Evolutionary conservation across 1,284 basidiomycete species (phyloP).

Genomic region (Sanghuangporus baumii): DNA sequence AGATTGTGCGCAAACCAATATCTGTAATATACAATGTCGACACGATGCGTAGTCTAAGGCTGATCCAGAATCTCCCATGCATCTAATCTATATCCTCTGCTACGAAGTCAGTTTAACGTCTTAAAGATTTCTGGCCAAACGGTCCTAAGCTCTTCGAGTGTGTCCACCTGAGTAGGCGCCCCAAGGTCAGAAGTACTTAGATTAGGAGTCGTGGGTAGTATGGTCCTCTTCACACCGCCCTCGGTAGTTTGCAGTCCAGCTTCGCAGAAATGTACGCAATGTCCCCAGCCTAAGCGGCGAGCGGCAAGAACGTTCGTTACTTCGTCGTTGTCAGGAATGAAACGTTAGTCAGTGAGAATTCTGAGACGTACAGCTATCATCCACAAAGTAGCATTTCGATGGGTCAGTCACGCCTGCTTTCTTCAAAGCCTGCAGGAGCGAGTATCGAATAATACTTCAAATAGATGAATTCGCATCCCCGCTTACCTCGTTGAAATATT

Average conservation of each 20-base stretch:
- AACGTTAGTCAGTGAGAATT: background rate
- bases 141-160: slow-evolving; percentile 55
- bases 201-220: slow-evolving; percentile 36
- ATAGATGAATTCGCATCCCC: background rate
- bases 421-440: slow-evolving; percentile 49
- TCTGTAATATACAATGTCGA: background rate
- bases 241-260: slow-evolving; percentile 53
- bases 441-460: background rate
- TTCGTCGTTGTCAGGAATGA: background rate
- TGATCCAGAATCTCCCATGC: background rate
- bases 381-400: slow-evolving; percentile 67
- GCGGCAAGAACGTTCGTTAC: slow-evolving; percentile 60
- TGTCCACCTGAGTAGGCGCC: slow-evolving; percentile 42
- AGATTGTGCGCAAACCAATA: background rate
- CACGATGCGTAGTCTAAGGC: background rate
- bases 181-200: slow-evolving; percentile 3
- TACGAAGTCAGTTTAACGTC: background rate
- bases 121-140: slow-evolving; percentile 70
- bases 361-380: slow-evolving; percentile 48
- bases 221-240: slow-evolving; percentile 50
- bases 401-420: slow-evolving; percentile 55
- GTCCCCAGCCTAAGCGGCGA: slow-evolving; percentile 58
- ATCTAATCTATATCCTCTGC: background rate
- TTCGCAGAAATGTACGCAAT: slow-evolving; percentile 72
- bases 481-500: slow-evolving; percentile 38